phyloP scores from a whole-genome alignment of 495 filamentous ascomycete genomes.

The Xylaria flabelliformis region DNA sequence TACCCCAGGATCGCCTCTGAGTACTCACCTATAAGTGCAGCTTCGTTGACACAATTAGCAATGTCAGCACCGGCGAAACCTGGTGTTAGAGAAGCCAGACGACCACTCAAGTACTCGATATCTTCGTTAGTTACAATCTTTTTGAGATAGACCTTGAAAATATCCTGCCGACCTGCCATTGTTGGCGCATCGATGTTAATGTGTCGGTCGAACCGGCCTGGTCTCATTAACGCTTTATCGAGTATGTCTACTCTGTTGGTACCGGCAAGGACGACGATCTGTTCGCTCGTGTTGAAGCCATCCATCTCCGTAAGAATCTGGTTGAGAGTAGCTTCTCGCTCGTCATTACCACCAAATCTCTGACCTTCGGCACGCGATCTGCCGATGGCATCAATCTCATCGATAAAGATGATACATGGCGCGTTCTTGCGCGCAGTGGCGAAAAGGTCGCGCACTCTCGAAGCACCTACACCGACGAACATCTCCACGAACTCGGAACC shows the following conservation, averaged over 20 bases:
- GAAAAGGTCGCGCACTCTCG: conserved; percentile 93
- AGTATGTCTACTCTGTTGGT: conserved; percentile 94
- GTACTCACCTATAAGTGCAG: conserved; percentile 88
- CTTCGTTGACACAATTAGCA: conserved; percentile 97
- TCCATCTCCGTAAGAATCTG: conserved; percentile 99
- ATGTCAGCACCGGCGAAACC: conserved; percentile 98
- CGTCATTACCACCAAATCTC: conserved; percentile 87
- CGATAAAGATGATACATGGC: conserved; percentile 99
- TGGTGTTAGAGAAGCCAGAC: conserved; percentile 89
- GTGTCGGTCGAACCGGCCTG: conserved; percentile 95
- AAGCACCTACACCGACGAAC: conserved; percentile 98
- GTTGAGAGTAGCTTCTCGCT: conserved; percentile 94
- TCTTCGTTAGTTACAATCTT: conserved; percentile 94
- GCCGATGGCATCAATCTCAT: conserved; percentile 98
- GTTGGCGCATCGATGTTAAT: conserved; percentile 92
- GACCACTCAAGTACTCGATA: conserved; percentile 81
- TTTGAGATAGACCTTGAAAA: conserved; percentile 89
- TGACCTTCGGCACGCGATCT: conserved; percentile 78
- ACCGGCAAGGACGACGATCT: conserved; percentile 97
- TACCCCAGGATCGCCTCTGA: background rate
- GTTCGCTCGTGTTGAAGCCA: conserved; percentile 96
- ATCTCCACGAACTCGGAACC: conserved; percentile 99
- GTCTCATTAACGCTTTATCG: conserved; percentile 94
- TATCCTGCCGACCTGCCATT: conserved; percentile 95
- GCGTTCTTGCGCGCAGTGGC: conserved; percentile 93